Percentiles rank a stretch among this genome's conserved stretches.
phyloP scores from a whole-genome alignment of 768 basidiomycete species.

The Auricularia heimuer region DNA sequence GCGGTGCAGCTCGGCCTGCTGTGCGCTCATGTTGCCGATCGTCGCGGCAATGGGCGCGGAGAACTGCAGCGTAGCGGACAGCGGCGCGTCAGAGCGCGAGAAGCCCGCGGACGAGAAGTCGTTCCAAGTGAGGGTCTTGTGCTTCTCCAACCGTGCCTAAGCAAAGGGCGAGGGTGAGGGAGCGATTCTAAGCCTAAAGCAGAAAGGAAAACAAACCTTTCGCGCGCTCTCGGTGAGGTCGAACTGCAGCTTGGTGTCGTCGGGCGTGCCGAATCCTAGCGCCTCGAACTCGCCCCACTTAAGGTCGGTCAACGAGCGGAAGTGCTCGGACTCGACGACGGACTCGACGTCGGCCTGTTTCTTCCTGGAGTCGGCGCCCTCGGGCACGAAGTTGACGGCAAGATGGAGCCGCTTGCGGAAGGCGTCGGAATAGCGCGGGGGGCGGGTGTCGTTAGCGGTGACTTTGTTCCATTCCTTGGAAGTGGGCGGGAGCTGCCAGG shows the following conservation, averaged over 20 bases:
- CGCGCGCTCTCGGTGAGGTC: conserved; percentile 86
- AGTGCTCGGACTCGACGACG: conserved; percentile 48
- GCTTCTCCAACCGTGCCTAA: conserved; percentile 61
- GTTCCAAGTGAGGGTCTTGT: conserved; percentile 79
- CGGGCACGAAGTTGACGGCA: conserved; percentile 48
- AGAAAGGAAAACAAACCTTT: conserved; percentile 36
- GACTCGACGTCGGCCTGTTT: conserved; percentile 23
- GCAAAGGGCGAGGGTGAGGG: conserved; percentile 8
- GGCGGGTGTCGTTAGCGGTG: conserved; percentile 42
- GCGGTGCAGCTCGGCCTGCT: conserved; percentile 60
- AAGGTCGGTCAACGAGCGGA: conserved; percentile 72
- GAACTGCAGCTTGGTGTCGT: conserved; percentile 75
- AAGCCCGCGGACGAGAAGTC: conserved; percentile 85
- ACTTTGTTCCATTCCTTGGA: conserved; percentile 76
- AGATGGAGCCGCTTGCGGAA: conserved; percentile 74
- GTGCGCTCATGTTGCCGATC: conserved; percentile 64
- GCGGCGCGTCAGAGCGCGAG: conserved; percentile 61
- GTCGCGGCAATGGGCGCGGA: conserved; percentile 42
- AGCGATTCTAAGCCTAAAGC: conserved; percentile 1
- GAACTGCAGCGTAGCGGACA: conserved; percentile 78
- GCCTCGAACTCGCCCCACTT: conserved; percentile 90
- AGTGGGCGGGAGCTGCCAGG: conserved; percentile 35
- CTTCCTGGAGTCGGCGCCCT: conserved; percentile 23
- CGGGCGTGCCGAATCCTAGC: conserved; percentile 58
- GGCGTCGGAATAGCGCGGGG: conserved; percentile 62